Evolutionary conservation across 2,329 filamentous ascomycete species (phyloP), one percentile per base, ranked within the genome.

Genomic region (Penicillium corylophilum): DNA sequence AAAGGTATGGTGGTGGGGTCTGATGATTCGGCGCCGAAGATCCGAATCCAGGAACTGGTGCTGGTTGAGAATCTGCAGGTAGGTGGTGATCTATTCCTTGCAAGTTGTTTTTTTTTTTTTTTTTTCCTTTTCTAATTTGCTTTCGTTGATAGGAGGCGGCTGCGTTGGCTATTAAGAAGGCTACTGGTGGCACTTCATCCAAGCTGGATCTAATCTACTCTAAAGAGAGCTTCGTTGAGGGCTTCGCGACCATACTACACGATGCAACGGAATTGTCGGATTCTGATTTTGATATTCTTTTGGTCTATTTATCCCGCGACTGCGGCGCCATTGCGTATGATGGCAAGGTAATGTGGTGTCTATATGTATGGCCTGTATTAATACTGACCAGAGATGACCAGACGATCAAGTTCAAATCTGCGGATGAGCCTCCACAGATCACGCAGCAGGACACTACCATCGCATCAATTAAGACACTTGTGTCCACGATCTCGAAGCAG

Each of bases 371-470:
- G 44, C 20, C 43, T 44, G 26, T 46, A 38, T 47, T 10, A 26
- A 56, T 48, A 50, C 59, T 66, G 57, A 69, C 49, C 24, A 52
- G 41, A 38, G 20, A 41, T 22, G 8, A 18, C n/a, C 73, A 84
- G 58, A 89, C 85, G 0, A 80, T 99, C 61, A 92, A 89, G 67
- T 86, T 97, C 69, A 87, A 83, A 62, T 72, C 73, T 0, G 68
- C 80, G 0, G 75, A 77, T 3, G 78, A 82, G 46, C 59, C 66
- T 1, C 60, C 67, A 12, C 71, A 77, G 1, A 86, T 97, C 57
- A 89, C 88, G 1, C 77, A 85, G 51, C 87, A 95, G 63, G 94
- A 99, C 72, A 77, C 79, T 4, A 88, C 89, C 1, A 89, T 96
- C 56, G 91, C 91, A 1, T 87, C 88, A 45, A 79, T 99, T 15